These are phyloP conservation scores for Eustoma russellianum DNA, from an alignment of 257 asterid genomes.

Conservation along the genomic window DNA sequence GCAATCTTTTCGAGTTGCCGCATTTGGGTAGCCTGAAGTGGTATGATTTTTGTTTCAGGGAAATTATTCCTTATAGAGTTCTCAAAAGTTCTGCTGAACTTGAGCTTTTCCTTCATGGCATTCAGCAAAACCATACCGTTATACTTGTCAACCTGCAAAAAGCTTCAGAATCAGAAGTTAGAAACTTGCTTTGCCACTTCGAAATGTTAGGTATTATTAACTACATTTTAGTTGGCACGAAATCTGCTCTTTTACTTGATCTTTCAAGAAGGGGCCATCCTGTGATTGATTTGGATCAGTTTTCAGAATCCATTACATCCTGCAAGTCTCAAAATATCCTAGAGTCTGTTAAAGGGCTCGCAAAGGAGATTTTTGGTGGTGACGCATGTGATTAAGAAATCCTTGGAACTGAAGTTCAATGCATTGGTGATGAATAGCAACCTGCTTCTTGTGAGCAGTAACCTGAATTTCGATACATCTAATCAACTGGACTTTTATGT, in stretches of 20 bases:
- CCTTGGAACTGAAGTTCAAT: constrained; percentile 53
- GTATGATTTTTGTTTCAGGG: constrained; percentile 78
- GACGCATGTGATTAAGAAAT: constrained; percentile 41
- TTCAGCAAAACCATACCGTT: constrained; percentile 46
- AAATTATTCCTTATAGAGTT: constrained; percentile 44
- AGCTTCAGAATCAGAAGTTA: constrained; percentile 36
- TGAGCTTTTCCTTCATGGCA: constrained; percentile 34
- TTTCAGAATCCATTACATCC: constrained; percentile 29
- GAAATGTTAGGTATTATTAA: constrained; percentile 55
- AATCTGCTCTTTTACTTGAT: constrained; percentile 47
- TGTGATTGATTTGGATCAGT: constrained; percentile 44
- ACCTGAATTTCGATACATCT: constrained; percentile 36
- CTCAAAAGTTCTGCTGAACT: constrained; percentile 43
- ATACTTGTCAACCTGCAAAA: constrained; percentile 48
- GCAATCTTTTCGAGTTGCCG: constrained; percentile 39
- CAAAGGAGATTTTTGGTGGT: constrained; percentile 43
- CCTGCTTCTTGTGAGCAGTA: constrained; percentile 41
- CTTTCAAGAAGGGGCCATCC: constrained; percentile 86
- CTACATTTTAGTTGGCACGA: constrained; percentile 55
- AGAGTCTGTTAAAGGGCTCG: constrained; percentile 30
- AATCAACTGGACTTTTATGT: constrained; percentile 34
- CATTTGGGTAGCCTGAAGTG: constrained; percentile 65
- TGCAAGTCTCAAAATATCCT: constrained; percentile 34
- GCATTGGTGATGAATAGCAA: constrained; percentile 57
- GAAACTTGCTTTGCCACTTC: constrained; percentile 82